Evolutionary conservation across 176 grass and related monocot species (phyloP).

Genomic region (Musa itinerans): DNA sequence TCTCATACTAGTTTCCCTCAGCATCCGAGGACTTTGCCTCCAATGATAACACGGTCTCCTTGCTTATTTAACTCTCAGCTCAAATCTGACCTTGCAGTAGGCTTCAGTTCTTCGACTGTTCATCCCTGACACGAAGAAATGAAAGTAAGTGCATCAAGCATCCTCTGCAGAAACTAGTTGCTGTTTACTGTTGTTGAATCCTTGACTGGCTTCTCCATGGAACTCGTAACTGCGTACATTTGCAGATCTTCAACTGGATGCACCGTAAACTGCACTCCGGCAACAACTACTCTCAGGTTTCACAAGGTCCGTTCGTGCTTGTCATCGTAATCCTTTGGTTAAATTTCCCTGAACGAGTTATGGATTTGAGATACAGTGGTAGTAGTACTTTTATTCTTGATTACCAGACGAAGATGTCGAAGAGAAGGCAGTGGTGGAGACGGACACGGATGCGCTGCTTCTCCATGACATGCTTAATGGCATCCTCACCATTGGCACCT

Average conservation of each 20-base stretch:
- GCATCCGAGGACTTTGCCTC: too few species aligned
- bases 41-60: not conserved
- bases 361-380: not conserved
- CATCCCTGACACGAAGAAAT: not conserved
- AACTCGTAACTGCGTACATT: too few species aligned
- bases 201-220: not conserved
- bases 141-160: not conserved
- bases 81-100: not conserved
- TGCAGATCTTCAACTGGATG: slow-evolving; percentile 20
- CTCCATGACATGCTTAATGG: slow-evolving; percentile 17
- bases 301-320: not conserved
- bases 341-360: not conserved
- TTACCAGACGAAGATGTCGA: not conserved
- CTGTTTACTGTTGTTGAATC: not conserved
- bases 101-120: not conserved
- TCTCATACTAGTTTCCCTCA: too few species aligned
- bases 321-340: not conserved
- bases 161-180: not conserved
- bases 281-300: slow-evolving; percentile 9
- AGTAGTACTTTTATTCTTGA: not conserved
- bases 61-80: not conserved
- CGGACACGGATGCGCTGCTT: slow-evolving; percentile 13
- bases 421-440: not conserved
- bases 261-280: slow-evolving; percentile 3
- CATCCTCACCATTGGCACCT: slow-evolving; percentile 16